phyloP scores from a whole-genome alignment of 495 filamentous ascomycete species.

The Aspergillus baeticus region DNA sequence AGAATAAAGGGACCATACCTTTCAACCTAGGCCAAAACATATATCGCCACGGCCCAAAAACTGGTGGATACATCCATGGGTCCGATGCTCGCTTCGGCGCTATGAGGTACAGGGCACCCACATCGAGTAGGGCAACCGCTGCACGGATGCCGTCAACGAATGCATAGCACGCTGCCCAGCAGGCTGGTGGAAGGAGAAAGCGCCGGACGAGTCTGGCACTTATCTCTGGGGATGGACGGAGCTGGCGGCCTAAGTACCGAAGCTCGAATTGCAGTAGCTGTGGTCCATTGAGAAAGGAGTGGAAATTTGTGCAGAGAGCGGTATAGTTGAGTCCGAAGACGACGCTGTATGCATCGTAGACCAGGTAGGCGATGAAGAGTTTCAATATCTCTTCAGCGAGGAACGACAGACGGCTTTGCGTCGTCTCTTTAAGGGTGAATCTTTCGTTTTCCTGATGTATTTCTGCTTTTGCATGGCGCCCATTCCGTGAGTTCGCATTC shows the following conservation, averaged over 20 bases:
- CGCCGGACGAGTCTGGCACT: constrained; percentile 4
- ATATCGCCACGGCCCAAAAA: constrained; percentile 14
- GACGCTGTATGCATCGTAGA: constrained; percentile 16
- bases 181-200: constrained; percentile 15
- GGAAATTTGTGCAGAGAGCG: constrained; percentile 6
- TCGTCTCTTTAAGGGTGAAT: background rate
- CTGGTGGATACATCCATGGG: constrained; percentile 24
- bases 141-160: constrained; percentile 22
- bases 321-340: constrained; percentile 9
- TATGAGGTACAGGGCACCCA: constrained; percentile 7
- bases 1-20: constrained; percentile 3
- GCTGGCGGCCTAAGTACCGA: background rate
- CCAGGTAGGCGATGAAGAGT: constrained; percentile 7
- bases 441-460: background rate
- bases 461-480: background rate
- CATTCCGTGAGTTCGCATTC: background rate
- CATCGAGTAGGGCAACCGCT: constrained; percentile 3
- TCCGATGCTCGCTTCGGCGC: constrained; percentile 7
- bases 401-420: background rate
- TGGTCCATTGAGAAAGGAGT: background rate
- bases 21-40: constrained; percentile 12
- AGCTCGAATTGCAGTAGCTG: background rate
- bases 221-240: background rate
- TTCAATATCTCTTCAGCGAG: background rate
- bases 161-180: constrained; percentile 18